Conservation (phyloP, 345 rosid genomes). For the Boechera stricta region DNA sequence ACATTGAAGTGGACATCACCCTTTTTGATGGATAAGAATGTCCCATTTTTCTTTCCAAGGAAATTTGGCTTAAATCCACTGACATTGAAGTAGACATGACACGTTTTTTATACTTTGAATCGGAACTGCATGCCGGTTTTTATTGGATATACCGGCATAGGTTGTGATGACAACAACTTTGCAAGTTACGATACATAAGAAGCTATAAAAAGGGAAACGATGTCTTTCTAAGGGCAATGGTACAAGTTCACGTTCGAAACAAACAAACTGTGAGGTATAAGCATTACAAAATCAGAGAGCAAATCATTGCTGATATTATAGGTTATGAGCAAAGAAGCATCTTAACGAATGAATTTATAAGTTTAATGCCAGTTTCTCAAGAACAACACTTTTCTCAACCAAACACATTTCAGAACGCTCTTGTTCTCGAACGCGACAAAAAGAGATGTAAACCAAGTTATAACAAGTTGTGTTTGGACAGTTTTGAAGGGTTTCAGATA, state of each 20-base stretch:
- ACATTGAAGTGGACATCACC: not conserved
- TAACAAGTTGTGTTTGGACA: slow-evolving; percentile 21
- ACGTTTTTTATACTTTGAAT: not conserved
- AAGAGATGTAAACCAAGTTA: not conserved
- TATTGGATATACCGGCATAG: not conserved
- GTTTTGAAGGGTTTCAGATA: slow-evolving; percentile 25
- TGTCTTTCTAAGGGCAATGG: not conserved
- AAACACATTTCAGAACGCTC: slow-evolving; percentile 33
- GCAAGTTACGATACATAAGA: not conserved
- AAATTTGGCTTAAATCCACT: not conserved
- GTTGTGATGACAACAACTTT: not conserved
- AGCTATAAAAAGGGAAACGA: not conserved
- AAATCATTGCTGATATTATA: no score
- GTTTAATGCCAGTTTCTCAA: slow-evolving; percentile 26
- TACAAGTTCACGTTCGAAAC: not conserved
- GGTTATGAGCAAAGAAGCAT: slow-evolving; percentile 7
- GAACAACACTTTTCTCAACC: slow-evolving; percentile 38
- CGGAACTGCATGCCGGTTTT: not conserved
- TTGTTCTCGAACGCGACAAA: slow-evolving; percentile 8
- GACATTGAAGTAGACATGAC: not conserved
- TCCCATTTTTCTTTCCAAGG: not conserved
- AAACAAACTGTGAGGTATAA: not conserved
- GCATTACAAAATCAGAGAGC: not conserved
- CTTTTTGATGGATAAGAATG: not conserved
- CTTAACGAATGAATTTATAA: slow-evolving; percentile 10